Conservation (phyloP, 805 yeast species). For the Cyberlindnera xishuangbannaensis region DNA sequence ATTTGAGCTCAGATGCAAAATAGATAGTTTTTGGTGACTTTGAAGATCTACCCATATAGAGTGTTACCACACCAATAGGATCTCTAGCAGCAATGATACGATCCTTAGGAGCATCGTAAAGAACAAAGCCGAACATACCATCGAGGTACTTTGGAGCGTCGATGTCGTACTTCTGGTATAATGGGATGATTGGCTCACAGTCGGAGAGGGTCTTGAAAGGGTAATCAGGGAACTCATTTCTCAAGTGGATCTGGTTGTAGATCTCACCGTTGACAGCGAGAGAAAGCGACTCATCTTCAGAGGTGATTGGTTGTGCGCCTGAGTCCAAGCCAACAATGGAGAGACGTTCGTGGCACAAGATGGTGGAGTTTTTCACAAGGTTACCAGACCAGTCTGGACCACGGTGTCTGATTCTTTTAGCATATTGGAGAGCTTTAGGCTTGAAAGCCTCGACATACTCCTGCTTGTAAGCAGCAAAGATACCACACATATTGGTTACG, state of each 20-base stretch:
- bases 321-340: slow-evolving; percentile 96
- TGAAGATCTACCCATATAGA: slow-evolving; percentile 86
- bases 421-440: slow-evolving; percentile 79
- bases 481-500: slow-evolving; percentile 93
- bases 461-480: slow-evolving; percentile 86
- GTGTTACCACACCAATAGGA: slow-evolving; percentile 94
- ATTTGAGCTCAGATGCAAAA: slow-evolving; percentile 93
- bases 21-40: slow-evolving; percentile 66
- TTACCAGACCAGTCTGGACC: slow-evolving; percentile 99
- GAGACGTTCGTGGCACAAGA: slow-evolving; percentile 90
- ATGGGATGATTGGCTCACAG: slow-evolving; percentile 96
- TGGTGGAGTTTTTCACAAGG: slow-evolving; percentile 68
- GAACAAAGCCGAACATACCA: slow-evolving; percentile 97
- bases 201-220: slow-evolving; percentile 81
- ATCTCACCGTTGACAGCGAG: slow-evolving; percentile 97
- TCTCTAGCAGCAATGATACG: slow-evolving; percentile 96
- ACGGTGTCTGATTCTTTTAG: slow-evolving; percentile 94
- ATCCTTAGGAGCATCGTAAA: slow-evolving; percentile 79
- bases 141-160: slow-evolving; percentile 92
- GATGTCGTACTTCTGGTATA: slow-evolving; percentile 76
- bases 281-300: slow-evolving; percentile 64
- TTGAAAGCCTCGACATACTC: slow-evolving; percentile 77
- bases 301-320: slow-evolving; percentile 96
- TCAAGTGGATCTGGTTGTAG: slow-evolving; percentile 89
- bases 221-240: slow-evolving; percentile 71